Base-by-base conservation (phyloP, 208 protist species). In the Angomonas ambiguus region DNA sequence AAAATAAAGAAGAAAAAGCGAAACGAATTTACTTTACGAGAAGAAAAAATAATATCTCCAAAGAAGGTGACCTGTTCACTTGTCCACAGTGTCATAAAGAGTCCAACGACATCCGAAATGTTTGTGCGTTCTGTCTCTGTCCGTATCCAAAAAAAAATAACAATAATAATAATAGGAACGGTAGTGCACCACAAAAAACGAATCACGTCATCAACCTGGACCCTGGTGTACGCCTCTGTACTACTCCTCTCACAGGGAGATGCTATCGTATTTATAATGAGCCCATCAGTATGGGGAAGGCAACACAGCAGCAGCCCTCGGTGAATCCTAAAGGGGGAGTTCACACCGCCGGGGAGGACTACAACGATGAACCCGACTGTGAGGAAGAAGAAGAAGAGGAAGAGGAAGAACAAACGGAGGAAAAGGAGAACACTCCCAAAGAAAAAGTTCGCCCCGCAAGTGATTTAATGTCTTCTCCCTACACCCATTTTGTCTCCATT, bases 401-500 rank as follows among this genome's bases (percentile, higher is more conserved):
- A 10, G 30, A 16, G 31, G 48, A 63, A 49, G 51, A 69, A 25
- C 35, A 64, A 18, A 35, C 10, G 3, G 57, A 20, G 24, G 3
- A 13, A 13, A 31, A n/a, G 33, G 24, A 34, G 4, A 32, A 2
- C 1, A 31, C 8, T 5, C 31, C 41, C 1, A 30, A 53, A 38
- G 56, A 71, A 51, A 18, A 65, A 35, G 41, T 72, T 63, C 69
- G 53, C 3, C 45, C 63, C 3, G 27, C 64, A 18, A 56, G 74
- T 2, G 56, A 74, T n/a, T 49, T 51, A 51, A 35, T 33, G 22
- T 31, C 45, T n/a, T 45, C 51, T 11, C 61, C 45, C 33, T 95
- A 83, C 76, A 95, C 89, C 1, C 89, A 95, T 73, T 95, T 95
- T 61, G 48, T 95, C 0, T 79, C 89, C 0, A 62, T 95, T 11